Conservation (phyloP, 2,329 filamentous ascomycete genomes). For the Arthrocladium fulminans region DNA sequence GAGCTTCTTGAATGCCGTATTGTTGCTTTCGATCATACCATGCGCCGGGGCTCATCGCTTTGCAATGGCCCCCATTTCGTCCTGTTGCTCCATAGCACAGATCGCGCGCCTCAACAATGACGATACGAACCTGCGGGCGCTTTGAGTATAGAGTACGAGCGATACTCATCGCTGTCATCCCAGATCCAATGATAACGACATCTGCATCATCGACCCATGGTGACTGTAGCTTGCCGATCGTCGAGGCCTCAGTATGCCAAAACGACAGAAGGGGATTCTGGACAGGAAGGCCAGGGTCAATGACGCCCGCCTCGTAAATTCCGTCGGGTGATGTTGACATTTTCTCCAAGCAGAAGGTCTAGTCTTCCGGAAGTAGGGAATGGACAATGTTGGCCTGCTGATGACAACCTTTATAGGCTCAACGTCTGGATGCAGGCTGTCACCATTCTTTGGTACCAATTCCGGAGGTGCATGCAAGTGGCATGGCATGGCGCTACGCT, state of each 20-base stretch:
- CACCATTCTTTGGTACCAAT: too few species aligned
- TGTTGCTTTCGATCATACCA: slow-evolving; percentile 1
- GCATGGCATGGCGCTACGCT: too few species aligned
- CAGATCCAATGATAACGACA: slow-evolving; percentile 27
- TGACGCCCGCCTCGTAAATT: neutral
- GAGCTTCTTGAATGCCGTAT: neutral
- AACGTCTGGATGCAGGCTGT: too few species aligned
- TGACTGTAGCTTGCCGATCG: neutral
- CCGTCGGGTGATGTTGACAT: neutral
- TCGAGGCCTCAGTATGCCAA: neutral
- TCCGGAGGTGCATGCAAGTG: too few species aligned
- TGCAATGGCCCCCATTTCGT: slow-evolving; percentile 27
- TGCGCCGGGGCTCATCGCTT: neutral
- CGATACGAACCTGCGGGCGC: slow-evolving; percentile 9
- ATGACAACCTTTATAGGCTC: too few species aligned
- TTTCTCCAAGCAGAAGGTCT: too few species aligned
- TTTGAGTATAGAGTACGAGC: slow-evolving; percentile 11
- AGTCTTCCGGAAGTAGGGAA: too few species aligned
- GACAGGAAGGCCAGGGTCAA: neutral
- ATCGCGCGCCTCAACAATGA: slow-evolving; percentile 27
- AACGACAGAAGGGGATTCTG: neutral
- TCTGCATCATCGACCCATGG: neutral
- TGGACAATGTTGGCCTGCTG: too few species aligned
- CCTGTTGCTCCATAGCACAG: slow-evolving; percentile 29
- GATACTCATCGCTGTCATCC: slow-evolving; percentile 25